phyloP scores from a whole-genome alignment of 2,329 filamentous ascomycete genomes.

The Neonectria neomacrospora region DNA sequence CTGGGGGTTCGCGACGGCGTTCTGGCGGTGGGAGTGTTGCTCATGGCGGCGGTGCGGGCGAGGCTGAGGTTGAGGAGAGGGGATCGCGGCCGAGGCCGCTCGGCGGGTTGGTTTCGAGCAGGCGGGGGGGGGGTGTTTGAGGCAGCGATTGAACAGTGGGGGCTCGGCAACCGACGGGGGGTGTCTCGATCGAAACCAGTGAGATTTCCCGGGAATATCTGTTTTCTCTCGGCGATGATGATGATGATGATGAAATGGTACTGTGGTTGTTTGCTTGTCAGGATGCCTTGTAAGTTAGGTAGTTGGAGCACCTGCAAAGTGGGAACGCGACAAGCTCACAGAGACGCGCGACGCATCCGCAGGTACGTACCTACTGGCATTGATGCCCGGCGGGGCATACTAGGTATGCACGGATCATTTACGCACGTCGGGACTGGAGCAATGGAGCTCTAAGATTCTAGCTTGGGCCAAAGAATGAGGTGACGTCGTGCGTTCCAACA shows the following conservation, averaged over 20 bases:
- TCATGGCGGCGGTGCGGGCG: constrained; percentile 27
- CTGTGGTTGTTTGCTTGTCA: neutral
- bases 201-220: neutral
- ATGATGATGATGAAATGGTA: constrained; percentile 1
- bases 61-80: constrained; percentile 28
- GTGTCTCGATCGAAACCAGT: neutral
- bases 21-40: constrained; percentile 25
- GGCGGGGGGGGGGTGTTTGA: neutral
- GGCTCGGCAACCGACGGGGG: neutral
- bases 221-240: neutral
- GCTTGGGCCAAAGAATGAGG: neutral
- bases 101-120: neutral
- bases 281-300: constrained; percentile 16
- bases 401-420: constrained; percentile 19
- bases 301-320: constrained; percentile 12
- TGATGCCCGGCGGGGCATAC: no score
- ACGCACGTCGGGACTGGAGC: neutral
- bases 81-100: constrained; percentile 12
- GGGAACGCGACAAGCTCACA: constrained; percentile 26
- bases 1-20: constrained; percentile 45
- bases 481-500: no score
- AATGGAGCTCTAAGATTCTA: neutral
- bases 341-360: constrained; percentile 18
- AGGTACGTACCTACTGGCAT: no score
- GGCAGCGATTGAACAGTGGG: neutral